A percentile compares a stretch with the other conserved stretches of the same genome.
These are phyloP conservation scores for Cicer judaicum DNA, from an alignment of 306 rosid species.

Conservation along the genomic window DNA sequence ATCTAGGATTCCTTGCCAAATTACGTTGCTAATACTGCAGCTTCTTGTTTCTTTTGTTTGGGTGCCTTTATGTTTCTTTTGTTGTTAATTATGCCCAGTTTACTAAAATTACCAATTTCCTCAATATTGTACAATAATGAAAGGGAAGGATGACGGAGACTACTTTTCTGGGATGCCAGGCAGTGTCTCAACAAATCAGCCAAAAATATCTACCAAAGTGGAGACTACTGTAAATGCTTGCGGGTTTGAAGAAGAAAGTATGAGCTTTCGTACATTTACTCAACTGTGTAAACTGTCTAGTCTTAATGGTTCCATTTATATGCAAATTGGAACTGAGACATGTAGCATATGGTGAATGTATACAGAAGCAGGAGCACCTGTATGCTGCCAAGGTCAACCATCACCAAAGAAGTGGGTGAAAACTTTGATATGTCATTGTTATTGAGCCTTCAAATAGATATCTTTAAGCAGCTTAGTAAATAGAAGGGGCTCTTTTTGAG, in stretches of 20 bases:
- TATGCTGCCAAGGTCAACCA: constrained; percentile 52
- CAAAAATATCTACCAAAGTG: constrained; percentile 43
- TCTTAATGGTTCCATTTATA: constrained; percentile 31
- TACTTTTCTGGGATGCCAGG: constrained; percentile 45
- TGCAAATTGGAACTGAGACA: constrained; percentile 34
- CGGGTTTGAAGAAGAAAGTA: constrained; percentile 66
- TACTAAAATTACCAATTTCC: constrained; percentile 26
- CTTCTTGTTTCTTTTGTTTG: constrained; percentile 43
- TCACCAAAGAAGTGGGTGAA: constrained; percentile 70
- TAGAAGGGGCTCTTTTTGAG: constrained; percentile 21
- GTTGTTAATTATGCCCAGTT: constrained; percentile 32
- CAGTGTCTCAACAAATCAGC: constrained; percentile 47
- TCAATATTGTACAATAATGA: constrained; percentile 26
- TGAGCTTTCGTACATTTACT: constrained; percentile 49
- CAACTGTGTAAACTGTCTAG: constrained; percentile 36
- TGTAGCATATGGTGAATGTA: constrained; percentile 44
- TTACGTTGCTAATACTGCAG: constrained; percentile 14
- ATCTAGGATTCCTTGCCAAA: constrained; percentile 32
- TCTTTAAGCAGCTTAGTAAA: constrained; percentile 31
- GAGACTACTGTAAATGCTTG: constrained; percentile 47
- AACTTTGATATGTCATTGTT: constrained; percentile 3
- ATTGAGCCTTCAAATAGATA: constrained; percentile 33
- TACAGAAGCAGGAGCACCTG: constrained; percentile 57
- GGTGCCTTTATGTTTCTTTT: constrained; percentile 24
- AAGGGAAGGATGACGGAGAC: constrained; percentile 54